Conservation (phyloP, 2,329 filamentous ascomycete species). For the Ceratocystis huliohia region DNA sequence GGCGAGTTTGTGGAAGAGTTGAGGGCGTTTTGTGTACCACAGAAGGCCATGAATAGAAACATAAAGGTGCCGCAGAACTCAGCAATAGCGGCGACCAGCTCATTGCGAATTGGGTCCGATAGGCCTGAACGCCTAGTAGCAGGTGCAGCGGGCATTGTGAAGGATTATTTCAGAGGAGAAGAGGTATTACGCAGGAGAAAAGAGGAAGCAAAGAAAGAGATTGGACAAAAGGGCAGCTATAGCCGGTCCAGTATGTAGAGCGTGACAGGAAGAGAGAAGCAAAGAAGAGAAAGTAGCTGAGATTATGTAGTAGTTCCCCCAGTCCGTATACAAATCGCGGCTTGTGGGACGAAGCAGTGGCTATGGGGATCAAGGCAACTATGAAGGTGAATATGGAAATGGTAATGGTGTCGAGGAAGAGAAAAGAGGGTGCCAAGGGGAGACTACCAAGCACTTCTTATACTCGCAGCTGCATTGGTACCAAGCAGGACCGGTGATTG, state of each 20-base stretch:
- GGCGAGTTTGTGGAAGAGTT: conserved; percentile 23
- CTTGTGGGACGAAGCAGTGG: background rate
- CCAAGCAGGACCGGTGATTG: background rate
- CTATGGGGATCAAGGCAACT: background rate
- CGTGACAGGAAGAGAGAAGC: background rate
- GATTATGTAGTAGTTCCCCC: background rate
- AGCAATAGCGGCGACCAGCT: conserved; percentile 33
- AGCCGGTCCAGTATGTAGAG: background rate
- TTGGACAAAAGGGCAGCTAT: background rate
- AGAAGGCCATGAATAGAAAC: conserved; percentile 37
- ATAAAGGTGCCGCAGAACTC: conserved; percentile 43
- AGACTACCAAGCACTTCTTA: conserved; percentile 1
- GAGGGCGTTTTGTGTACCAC: conserved; percentile 27
- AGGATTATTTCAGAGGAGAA: background rate
- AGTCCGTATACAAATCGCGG: background rate
- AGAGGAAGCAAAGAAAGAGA: background rate
- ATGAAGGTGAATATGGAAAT: background rate
- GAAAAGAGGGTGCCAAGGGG: background rate
- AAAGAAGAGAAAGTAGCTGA: background rate
- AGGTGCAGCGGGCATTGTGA: conserved; percentile 2
- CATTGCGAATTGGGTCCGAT: conserved; percentile 25
- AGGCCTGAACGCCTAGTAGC: conserved; percentile 12
- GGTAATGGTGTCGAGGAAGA: background rate
- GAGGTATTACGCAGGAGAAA: background rate
- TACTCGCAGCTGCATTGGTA: background rate